phyloP scores from a whole-genome alignment of 768 basidiomycete genomes.

The Lactarius sp. region DNA sequence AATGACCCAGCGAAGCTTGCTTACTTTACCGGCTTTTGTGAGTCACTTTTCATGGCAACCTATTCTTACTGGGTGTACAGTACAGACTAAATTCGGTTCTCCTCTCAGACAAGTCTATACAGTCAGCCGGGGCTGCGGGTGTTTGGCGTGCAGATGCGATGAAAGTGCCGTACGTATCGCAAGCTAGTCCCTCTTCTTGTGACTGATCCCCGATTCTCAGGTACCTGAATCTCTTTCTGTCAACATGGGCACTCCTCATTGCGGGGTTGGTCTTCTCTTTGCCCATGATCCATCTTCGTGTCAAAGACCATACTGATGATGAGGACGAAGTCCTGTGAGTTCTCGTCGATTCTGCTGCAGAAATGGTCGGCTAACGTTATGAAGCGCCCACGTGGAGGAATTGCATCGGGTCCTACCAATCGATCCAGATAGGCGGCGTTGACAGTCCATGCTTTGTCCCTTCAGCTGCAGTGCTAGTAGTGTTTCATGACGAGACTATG shows the following conservation, averaged over 20 bases:
- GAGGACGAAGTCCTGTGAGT: slow-evolving; percentile 53
- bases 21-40: slow-evolving; percentile 78
- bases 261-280: slow-evolving; percentile 61
- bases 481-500: slow-evolving; percentile 1
- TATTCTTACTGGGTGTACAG: background rate
- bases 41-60: slow-evolving; percentile 30
- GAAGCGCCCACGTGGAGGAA: slow-evolving; percentile 16
- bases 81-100: background rate
- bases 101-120: slow-evolving; percentile 60
- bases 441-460: background rate
- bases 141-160: slow-evolving; percentile 68
- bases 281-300: slow-evolving; percentile 69
- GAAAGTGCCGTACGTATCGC: slow-evolving; percentile 48
- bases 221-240: slow-evolving; percentile 68
- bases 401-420: slow-evolving; percentile 11
- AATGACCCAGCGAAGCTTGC: slow-evolving; percentile 78
- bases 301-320: slow-evolving; percentile 53
- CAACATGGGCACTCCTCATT: slow-evolving; percentile 68
- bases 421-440: background rate
- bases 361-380: background rate
- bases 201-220: slow-evolving; percentile 26
- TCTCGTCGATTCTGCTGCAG: background rate
- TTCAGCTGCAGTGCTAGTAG: background rate
- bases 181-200: background rate
- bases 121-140: slow-evolving; percentile 72